Conservation (phyloP, 805 yeast species). For the Millerozyma miso region DNA sequence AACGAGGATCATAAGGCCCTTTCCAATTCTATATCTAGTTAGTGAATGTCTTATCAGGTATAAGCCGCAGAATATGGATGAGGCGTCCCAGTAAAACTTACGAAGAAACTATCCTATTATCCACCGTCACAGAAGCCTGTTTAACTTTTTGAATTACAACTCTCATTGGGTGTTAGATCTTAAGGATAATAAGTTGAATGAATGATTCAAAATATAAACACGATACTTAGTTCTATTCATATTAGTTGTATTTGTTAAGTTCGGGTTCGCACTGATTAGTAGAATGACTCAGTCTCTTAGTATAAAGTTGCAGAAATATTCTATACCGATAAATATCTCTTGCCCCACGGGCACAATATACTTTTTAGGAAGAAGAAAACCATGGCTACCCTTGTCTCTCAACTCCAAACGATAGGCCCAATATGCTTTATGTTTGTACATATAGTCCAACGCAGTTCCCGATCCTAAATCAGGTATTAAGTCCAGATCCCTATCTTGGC, state of each 20-base stretch:
- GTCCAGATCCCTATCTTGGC: constrained; percentile 74
- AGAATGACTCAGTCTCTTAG: constrained; percentile 18
- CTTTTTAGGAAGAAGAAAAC: constrained; percentile 70
- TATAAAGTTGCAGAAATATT: constrained; percentile 51
- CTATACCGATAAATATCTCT: constrained; percentile 66
- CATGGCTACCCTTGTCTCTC: constrained; percentile 79
- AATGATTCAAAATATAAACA: neutral
- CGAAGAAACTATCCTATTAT: constrained; percentile 63
- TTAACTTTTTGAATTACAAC: constrained; percentile 89
- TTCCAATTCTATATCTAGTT: constrained; percentile 39
- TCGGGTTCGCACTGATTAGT: neutral
- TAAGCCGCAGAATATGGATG: too few species aligned
- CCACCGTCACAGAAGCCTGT: constrained; percentile 85
- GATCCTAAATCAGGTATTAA: constrained; percentile 70
- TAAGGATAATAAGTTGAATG: neutral
- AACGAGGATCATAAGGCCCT: constrained; percentile 76
- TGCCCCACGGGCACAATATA: constrained; percentile 72
- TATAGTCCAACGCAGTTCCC: constrained; percentile 76
- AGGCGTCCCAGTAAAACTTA: constrained; percentile 13
- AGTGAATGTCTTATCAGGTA: neutral
- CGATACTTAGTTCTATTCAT: neutral
- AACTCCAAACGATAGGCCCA: constrained; percentile 84
- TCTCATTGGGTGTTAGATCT: constrained; percentile 51
- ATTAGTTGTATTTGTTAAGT: neutral
- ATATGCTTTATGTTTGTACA: constrained; percentile 76